Percentiles rank a stretch among this genome's conserved stretches.
phyloP scores from a whole-genome alignment of 768 basidiomycete species.

The Phylloporus scabripes region DNA sequence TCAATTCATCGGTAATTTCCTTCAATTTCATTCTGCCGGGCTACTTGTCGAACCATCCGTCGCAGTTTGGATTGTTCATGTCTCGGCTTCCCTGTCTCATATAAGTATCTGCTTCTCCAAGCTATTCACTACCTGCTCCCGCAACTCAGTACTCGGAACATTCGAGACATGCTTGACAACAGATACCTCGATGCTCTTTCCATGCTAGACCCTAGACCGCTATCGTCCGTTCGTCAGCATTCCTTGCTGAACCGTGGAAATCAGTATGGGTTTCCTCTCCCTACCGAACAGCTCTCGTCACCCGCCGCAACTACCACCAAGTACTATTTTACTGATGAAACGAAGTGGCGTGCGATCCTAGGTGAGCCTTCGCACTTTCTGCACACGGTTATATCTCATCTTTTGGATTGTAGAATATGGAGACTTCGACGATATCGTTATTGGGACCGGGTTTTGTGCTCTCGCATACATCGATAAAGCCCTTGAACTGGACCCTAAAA shows the following conservation, averaged over 20 bases:
- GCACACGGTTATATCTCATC: neutral
- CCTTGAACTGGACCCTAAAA: constrained; percentile 10
- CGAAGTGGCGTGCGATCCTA: constrained; percentile 4
- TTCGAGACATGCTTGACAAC: neutral
- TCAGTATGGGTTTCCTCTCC: constrained; percentile 7
- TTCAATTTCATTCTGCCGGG: neutral
- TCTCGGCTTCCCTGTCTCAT: neutral
- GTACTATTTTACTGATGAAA: constrained; percentile 5
- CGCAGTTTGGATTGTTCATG: neutral
- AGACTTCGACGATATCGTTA: constrained; percentile 8
- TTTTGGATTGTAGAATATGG: constrained; percentile 1
- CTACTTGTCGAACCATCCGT: neutral
- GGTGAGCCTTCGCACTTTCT: neutral
- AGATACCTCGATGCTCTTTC: neutral
- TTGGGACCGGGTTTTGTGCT: constrained; percentile 11
- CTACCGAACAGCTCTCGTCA: neutral
- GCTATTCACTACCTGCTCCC: neutral
- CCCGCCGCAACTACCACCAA: constrained; percentile 2
- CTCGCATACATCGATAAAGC: constrained; percentile 16
- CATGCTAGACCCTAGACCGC: neutral
- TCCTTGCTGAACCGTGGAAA: neutral
- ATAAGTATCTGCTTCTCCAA: neutral
- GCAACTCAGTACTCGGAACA: neutral
- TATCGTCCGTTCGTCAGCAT: neutral
- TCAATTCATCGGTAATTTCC: neutral